These are phyloP conservation scores for Penicillium sp. DNA, from an alignment of 2,329 filamentous ascomycete species.

Conservation along the genomic window DNA sequence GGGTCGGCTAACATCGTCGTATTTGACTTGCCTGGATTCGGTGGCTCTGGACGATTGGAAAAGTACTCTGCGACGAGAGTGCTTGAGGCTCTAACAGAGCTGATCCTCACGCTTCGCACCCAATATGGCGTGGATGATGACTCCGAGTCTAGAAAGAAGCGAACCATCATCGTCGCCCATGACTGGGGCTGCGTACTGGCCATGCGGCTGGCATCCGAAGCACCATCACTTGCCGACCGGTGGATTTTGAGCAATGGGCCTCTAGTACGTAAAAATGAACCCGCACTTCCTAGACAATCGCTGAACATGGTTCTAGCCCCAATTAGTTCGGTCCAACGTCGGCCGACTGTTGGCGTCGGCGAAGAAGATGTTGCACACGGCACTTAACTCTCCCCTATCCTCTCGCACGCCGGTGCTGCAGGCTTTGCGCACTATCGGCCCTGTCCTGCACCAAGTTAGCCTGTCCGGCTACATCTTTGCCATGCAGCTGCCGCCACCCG, in stretches of 20 bases:
- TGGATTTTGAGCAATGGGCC: constrained; percentile 60
- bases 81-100: constrained; percentile 58
- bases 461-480: constrained; percentile 61
- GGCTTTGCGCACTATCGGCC: constrained; percentile 48
- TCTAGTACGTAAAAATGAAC: constrained; percentile 52
- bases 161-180: constrained; percentile 55
- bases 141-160: constrained; percentile 41
- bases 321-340: constrained; percentile 49
- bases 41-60: constrained; percentile 58
- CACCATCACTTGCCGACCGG: constrained; percentile 58
- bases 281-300: not conserved
- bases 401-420: constrained; percentile 51
- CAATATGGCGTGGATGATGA: constrained; percentile 47
- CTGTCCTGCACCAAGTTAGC: constrained; percentile 53
- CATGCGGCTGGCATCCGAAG: constrained; percentile 63
- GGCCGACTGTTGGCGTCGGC: constrained; percentile 46
- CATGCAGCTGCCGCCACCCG: constrained; percentile 54
- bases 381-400: constrained; percentile 47
- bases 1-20: constrained; percentile 54
- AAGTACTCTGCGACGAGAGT: constrained; percentile 56
- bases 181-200: constrained; percentile 61
- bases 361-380: constrained; percentile 56
- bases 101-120: constrained; percentile 56
- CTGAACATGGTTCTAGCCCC: constrained; percentile 38
- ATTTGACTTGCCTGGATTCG: constrained; percentile 63